Evolutionary conservation across 1,284 basidiomycete species (phyloP).

Genomic region (Apiotrichum mycotoxinovorans): DNA sequence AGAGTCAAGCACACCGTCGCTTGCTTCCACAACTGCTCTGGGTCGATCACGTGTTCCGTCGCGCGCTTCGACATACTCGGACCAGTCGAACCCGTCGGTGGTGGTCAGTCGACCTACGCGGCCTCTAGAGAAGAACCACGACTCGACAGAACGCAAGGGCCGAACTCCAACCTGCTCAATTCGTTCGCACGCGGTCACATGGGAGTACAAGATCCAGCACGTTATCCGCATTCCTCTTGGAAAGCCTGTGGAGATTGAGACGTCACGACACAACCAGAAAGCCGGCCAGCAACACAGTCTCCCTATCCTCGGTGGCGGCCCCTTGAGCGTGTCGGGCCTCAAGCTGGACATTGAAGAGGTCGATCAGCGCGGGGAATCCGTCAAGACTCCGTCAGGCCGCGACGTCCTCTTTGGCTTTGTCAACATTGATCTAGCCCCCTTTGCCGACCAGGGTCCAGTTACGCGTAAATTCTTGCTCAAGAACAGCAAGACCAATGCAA

Average conservation of each 20-base stretch:
- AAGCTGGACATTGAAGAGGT: slow-evolving; percentile 29
- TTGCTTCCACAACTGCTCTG: neutral
- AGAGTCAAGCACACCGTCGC: neutral
- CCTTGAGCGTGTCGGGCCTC: slow-evolving; percentile 38
- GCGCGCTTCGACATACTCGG: neutral
- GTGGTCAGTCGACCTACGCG: neutral
- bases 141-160: slow-evolving; percentile 30
- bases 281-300: slow-evolving; percentile 3
- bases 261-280: neutral
- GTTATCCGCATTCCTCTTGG: slow-evolving; percentile 37
- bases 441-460: slow-evolving; percentile 41
- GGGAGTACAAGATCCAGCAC: slow-evolving; percentile 43
- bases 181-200: slow-evolving; percentile 35
- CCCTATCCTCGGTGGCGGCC: slow-evolving; percentile 39
- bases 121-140: neutral
- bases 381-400: neutral
- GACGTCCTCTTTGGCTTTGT: slow-evolving; percentile 37
- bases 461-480: slow-evolving; percentile 44
- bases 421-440: slow-evolving; percentile 49
- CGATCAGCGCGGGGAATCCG: neutral
- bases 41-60: neutral
- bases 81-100: slow-evolving; percentile 3
- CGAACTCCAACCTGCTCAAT: slow-evolving; percentile 30
- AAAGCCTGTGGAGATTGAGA: slow-evolving; percentile 21
- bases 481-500: slow-evolving; percentile 47